Evolutionary conservation across 202 grass and related monocot genomes (phyloP).

Genomic region (Thinopyrum obtusiflorum): DNA sequence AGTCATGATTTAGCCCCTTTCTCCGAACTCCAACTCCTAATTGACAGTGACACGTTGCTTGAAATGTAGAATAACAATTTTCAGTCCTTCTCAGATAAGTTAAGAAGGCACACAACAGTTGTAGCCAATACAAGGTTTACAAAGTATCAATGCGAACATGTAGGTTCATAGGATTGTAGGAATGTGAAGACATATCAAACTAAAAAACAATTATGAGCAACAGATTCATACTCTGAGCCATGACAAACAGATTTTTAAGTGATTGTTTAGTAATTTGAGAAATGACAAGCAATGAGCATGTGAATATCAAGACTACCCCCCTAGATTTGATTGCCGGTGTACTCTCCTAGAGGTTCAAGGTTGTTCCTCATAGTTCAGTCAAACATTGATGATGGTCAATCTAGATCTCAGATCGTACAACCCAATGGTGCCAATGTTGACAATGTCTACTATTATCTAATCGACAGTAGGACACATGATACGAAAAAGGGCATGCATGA

Average conservation of each 20-base stretch:
- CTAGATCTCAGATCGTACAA: constrained; percentile 80
- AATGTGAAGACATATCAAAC: too few species aligned
- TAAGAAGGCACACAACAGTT: background rate
- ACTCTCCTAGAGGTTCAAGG: constrained; percentile 83
- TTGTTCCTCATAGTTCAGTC: constrained; percentile 86
- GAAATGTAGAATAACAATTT: background rate
- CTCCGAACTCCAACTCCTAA: constrained; percentile 68
- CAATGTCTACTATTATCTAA: background rate
- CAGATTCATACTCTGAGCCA: too few species aligned
- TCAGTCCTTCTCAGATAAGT: background rate
- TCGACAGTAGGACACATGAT: too few species aligned
- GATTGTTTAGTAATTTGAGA: too few species aligned
- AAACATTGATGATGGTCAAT: constrained; percentile 84
- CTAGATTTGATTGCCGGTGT: constrained; percentile 72
- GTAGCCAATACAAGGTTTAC: too few species aligned
- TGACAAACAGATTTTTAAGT: too few species aligned
- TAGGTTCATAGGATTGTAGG: too few species aligned
- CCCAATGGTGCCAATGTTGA: background rate
- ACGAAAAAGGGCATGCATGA: too few species aligned
- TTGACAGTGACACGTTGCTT: constrained; percentile 72
- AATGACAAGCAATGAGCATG: background rate
- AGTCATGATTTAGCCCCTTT: constrained; percentile 76
- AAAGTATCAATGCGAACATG: too few species aligned
- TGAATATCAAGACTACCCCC: constrained; percentile 48
- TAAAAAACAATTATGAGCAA: too few species aligned